A percentile compares a stretch with the other conserved stretches of the same genome.
phyloP scores from a whole-genome alignment of 2,329 filamentous ascomycete genomes.

The Clarireedia hainanense region DNA sequence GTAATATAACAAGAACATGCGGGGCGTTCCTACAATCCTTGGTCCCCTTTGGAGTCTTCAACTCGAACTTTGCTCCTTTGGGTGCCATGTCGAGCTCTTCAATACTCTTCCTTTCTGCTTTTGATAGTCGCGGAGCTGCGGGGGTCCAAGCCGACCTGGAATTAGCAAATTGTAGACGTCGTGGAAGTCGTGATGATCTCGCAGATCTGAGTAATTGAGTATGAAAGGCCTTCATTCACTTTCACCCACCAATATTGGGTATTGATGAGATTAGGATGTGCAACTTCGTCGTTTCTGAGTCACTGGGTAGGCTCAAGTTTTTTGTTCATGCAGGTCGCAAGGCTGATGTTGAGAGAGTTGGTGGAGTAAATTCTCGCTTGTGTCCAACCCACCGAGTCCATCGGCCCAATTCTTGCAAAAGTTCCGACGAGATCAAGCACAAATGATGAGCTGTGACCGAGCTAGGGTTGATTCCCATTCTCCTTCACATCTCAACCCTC shows the following conservation, averaged over 20 bases:
- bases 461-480: neutral
- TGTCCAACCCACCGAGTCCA: neutral
- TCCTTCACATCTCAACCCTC: neutral
- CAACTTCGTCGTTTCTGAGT: constrained; percentile 21
- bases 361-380: constrained; percentile 1
- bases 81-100: constrained; percentile 28
- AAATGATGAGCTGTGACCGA: neutral
- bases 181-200: constrained; percentile 24
- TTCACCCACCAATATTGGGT: constrained; percentile 12
- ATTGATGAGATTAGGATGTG: constrained; percentile 5
- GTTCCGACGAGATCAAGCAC: neutral
- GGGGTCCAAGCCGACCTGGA: constrained; percentile 8
- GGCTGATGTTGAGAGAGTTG: constrained; percentile 1
- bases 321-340: constrained; percentile 11
- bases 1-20: constrained; percentile 1
- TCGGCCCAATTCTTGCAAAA: neutral
- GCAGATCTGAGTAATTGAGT: constrained; percentile 22
- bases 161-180: constrained; percentile 12
- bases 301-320: constrained; percentile 13
- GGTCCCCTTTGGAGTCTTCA: constrained; percentile 88
- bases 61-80: constrained; percentile 48
- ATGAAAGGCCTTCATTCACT: constrained; percentile 26
- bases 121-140: constrained; percentile 16
- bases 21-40: constrained; percentile 57
- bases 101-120: constrained; percentile 13